phyloP scores from a whole-genome alignment of 495 filamentous ascomycete species.

The Talaromyces liani region DNA sequence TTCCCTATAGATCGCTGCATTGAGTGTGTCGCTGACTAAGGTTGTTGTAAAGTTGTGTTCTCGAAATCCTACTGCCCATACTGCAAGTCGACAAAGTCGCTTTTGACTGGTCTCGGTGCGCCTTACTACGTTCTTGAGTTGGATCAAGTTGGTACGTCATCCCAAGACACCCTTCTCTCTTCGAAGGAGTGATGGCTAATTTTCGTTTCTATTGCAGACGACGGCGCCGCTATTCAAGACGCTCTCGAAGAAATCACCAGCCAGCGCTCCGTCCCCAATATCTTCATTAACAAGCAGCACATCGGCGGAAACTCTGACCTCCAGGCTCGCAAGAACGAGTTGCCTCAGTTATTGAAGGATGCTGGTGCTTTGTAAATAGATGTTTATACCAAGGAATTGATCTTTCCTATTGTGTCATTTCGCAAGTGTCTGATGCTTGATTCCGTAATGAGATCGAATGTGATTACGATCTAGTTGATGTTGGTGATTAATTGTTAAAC shows the following conservation, averaged over 20 bases:
- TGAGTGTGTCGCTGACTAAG: neutral
- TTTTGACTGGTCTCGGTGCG: conserved; percentile 61
- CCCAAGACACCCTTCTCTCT: neutral
- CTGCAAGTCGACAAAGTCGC: conserved; percentile 70
- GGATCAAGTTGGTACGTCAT: conserved; percentile 66
- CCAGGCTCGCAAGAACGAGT: conserved; percentile 53
- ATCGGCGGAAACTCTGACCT: conserved; percentile 97
- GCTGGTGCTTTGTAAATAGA: conserved; percentile 53
- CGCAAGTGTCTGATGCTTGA: neutral
- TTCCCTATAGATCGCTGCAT: neutral
- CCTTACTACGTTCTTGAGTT: conserved; percentile 74
- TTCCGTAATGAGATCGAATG: neutral
- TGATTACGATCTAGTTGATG: neutral
- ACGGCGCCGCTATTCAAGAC: conserved; percentile 75
- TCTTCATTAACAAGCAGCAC: conserved; percentile 84
- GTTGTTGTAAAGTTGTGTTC: conserved; percentile 63
- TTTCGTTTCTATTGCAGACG: conserved; percentile 36
- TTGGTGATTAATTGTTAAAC: neutral
- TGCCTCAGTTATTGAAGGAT: conserved; percentile 52
- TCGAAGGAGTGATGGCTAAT: neutral
- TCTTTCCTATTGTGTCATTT: neutral
- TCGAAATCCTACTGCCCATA: conserved; percentile 97
- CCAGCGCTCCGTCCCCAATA: conserved; percentile 89
- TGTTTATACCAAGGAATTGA: neutral
- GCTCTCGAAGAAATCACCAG: conserved; percentile 72